Percentiles rank a stretch among this genome's conserved stretches.
phyloP scores from a whole-genome alignment of 306 rosid species.

The Glycine latifolia region DNA sequence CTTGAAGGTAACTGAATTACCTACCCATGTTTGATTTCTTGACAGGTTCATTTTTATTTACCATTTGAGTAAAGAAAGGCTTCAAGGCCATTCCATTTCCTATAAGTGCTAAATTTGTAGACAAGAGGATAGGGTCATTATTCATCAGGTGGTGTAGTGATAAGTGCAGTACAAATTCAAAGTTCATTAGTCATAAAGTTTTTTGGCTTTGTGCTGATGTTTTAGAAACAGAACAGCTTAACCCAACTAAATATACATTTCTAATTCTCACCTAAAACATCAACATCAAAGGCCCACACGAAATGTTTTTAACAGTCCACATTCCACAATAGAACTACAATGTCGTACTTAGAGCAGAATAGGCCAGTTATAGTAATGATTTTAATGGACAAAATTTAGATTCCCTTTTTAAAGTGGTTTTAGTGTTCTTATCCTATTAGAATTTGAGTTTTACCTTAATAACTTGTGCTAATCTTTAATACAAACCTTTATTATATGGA shows the following conservation, averaged over 20 bases:
- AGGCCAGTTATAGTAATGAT: not conserved
- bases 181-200: conserved; percentile 21
- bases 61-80: not conserved
- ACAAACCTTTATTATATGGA: not conserved
- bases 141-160: not conserved
- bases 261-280: conserved; percentile 10
- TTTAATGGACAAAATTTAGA: not conserved
- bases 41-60: conserved; percentile 22
- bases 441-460: not conserved
- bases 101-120: not conserved
- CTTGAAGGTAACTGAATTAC: conserved; percentile 73
- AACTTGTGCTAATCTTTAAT: not conserved
- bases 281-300: conserved; percentile 42
- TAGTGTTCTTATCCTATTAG: not conserved
- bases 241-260: conserved; percentile 35
- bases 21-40: conserved; percentile 8
- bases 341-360: conserved; percentile 2
- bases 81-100: conserved; percentile 16
- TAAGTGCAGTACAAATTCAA: conserved; percentile 22
- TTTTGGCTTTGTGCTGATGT: conserved; percentile 25
- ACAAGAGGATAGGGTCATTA: not conserved
- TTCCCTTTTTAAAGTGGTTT: not conserved
- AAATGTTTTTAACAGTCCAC: conserved; percentile 20
- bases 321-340: not conserved
- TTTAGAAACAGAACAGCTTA: conserved; percentile 32